Evolutionary conservation across 805 yeast genomes (phyloP), one percentile per base, ranked within the genome.

Genomic region (Ogataea saltuana): DNA sequence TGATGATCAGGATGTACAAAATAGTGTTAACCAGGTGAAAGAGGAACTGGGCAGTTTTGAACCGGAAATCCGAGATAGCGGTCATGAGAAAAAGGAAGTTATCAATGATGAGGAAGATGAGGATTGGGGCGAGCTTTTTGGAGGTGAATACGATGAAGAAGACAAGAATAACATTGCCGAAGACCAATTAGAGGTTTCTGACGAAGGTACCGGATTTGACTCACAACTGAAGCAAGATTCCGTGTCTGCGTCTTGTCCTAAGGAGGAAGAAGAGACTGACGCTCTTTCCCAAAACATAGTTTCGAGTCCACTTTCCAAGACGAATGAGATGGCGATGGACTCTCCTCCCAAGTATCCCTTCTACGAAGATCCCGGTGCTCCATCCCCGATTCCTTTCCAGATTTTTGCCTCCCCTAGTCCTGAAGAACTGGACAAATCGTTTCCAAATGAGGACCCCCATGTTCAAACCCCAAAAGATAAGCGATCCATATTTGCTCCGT

Each of bases 301-400:
- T 7, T 39, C 41, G 30, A 46, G 42, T 21, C 49, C 51, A 4
- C 31, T 23, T 4, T 23, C n/a, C n/a, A 42, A 26, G 13, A 30
- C 31, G 9, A 26, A 38, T 4, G 40, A 39, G 22, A 27, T 15
- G 23, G 25, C 17, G 45, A 23, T 20, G 34, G 20, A 10, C 27
- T 16, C 13, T 38, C 73, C 6, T 61, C 70, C 2, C 73, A 80
- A 23, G 17, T n/a, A 2, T n/a, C 82, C 82, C 0, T 63, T 76
- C 18, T 85, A 85, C 53, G 77, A 71, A 36, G 95, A 86, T 58
- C 95, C 95, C 0, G 95, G 95, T 33, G 95, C 95, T 0, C 95
- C 95, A 3, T 67, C 81, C 2, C 91, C 95, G 0, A 64, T 77
- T 15, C 72, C 77, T 0, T 75, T 80, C 6, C 79, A 80, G 2